Percentiles rank a stretch among this genome's conserved stretches.
Conservation (phyloP, 345 rosid genomes). For the Moricandia moricandioides region DNA sequence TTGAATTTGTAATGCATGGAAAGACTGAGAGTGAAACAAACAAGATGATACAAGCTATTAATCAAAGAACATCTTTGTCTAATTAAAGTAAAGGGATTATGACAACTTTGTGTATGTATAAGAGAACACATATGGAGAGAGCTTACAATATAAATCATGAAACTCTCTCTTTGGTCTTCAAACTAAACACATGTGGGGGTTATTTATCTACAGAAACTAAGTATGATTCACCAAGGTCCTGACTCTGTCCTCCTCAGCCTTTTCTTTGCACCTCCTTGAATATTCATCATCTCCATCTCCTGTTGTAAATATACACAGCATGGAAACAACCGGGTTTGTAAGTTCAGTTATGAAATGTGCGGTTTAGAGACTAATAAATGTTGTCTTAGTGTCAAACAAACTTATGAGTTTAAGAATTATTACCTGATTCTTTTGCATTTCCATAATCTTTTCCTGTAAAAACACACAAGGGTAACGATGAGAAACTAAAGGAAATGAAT, state of each 20-base stretch:
- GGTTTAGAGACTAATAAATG: not conserved
- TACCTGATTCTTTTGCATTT: constrained; percentile 89
- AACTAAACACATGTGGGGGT: constrained; percentile 19
- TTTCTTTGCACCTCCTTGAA: constrained; percentile 53
- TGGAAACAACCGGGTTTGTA: not conserved
- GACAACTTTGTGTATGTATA: constrained; percentile 15
- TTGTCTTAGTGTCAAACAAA: not conserved
- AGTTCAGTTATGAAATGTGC: constrained; percentile 2
- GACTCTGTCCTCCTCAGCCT: constrained; percentile 77
- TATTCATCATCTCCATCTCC: constrained; percentile 65
- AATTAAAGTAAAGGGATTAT: constrained; percentile 1
- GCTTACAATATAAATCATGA: constrained; percentile 31
- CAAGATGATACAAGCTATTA: too few species aligned
- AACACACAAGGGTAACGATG: constrained; percentile 8
- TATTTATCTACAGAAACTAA: constrained; percentile 25
- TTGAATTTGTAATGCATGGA: not conserved
- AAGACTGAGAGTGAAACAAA: not conserved
- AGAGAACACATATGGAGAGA: constrained; percentile 1
- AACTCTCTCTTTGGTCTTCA: constrained; percentile 8
- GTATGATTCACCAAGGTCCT: constrained; percentile 73
- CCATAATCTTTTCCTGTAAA: constrained; percentile 62
- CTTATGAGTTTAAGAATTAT: not conserved
- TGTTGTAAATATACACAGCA: constrained; percentile 28
- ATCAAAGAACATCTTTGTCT: not conserved
- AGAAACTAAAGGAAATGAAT: constrained; percentile 15